Percentiles rank a stretch among this genome's conserved stretches.
Conservation (phyloP, 2,329 filamentous ascomycete genomes). For the Trichoderma pleuroti region DNA sequence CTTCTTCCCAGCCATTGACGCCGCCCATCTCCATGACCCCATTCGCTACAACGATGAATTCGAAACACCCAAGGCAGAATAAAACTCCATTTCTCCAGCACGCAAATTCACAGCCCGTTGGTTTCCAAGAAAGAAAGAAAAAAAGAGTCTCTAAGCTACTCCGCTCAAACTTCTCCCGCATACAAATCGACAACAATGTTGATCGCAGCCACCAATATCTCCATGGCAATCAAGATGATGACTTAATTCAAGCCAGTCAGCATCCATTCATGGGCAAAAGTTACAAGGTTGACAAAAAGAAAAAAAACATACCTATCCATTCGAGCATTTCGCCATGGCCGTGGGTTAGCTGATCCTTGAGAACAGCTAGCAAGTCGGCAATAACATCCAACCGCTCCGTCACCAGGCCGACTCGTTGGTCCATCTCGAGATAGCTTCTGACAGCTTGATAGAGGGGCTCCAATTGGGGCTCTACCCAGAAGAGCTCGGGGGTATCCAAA, state of each 20-base stretch:
- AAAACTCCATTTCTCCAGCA: neutral
- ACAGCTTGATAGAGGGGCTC: constrained; percentile 97
- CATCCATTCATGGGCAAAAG: neutral
- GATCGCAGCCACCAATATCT: constrained; percentile 87
- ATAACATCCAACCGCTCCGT: constrained; percentile 86
- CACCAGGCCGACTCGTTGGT: constrained; percentile 83
- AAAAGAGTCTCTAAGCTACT: neutral
- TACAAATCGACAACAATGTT: constrained; percentile 96
- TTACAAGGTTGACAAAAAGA: no score
- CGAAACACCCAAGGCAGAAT: neutral
- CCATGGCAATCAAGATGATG: constrained; percentile 90
- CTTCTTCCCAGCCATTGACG: constrained; percentile 4
- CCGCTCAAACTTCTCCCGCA: constrained; percentile 38
- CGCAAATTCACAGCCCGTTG: neutral
- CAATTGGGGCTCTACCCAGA: constrained; percentile 96
- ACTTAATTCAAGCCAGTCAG: constrained; percentile 51
- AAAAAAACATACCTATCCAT: constrained; percentile 70
- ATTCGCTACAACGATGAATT: neutral
- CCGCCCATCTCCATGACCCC: neutral
- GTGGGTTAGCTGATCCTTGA: constrained; percentile 94
- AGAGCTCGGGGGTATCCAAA: constrained; percentile 92
- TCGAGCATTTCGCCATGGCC: constrained; percentile 86
- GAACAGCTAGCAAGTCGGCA: constrained; percentile 82
- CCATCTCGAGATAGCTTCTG: constrained; percentile 94
- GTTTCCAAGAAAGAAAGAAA: neutral